Conservation (phyloP, 306 rosid genomes). For the Heteromeles arbutifolia region DNA sequence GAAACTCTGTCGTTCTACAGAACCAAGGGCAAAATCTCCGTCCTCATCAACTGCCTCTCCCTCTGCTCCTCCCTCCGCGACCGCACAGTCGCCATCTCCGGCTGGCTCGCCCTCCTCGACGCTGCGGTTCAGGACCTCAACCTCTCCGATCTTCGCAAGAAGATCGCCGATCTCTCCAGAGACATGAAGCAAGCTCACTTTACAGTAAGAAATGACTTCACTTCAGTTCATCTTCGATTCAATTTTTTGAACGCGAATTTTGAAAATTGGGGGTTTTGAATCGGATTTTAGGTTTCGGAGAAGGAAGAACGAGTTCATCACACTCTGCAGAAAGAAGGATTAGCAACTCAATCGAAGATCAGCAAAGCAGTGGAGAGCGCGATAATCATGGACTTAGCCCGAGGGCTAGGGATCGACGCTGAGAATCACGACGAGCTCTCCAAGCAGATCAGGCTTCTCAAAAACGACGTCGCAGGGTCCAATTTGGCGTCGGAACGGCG, state of each 20-base stretch:
- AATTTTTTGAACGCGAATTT: neutral
- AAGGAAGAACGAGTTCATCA: constrained; percentile 40
- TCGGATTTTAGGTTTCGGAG: constrained; percentile 31
- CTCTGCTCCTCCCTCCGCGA: constrained; percentile 28
- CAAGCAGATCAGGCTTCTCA: constrained; percentile 36
- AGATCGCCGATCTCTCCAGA: constrained; percentile 29
- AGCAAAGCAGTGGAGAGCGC: constrained; percentile 54
- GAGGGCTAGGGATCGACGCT: constrained; percentile 43
- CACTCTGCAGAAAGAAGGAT: constrained; percentile 41
- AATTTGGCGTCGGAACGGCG: constrained; percentile 22
- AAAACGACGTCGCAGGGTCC: constrained; percentile 22
- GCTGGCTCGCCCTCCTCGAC: constrained; percentile 42
- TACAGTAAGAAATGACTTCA: constrained; percentile 11
- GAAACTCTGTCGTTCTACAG: constrained; percentile 20
- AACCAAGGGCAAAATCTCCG: constrained; percentile 32
- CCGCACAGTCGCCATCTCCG: constrained; percentile 20
- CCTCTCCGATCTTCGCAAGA: constrained; percentile 35
- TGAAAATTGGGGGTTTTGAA: neutral
- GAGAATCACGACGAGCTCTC: constrained; percentile 33
- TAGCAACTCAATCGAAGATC: constrained; percentile 31
- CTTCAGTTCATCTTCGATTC: neutral
- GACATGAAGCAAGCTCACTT: constrained; percentile 50
- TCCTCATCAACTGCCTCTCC: constrained; percentile 30
- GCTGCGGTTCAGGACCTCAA: constrained; percentile 18
- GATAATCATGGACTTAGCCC: constrained; percentile 54